phyloP scores from a whole-genome alignment of 805 yeast genomes.

The Phaffomyces opuntiae region DNA sequence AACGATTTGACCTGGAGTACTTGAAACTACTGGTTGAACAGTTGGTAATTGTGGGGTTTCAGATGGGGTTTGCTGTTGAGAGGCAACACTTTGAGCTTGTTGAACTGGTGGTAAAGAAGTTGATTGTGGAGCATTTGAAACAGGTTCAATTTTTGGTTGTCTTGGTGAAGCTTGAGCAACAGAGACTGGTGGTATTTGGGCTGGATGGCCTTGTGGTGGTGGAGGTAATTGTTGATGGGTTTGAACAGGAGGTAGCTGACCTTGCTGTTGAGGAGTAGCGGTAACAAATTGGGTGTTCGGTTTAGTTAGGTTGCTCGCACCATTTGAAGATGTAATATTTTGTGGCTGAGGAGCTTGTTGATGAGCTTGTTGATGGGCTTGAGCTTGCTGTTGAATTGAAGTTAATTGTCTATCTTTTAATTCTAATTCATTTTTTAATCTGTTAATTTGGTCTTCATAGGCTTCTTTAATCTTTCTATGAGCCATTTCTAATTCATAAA shows the following conservation, averaged over 20 bases:
- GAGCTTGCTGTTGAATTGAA: constrained; percentile 34
- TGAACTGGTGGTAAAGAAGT: constrained; percentile 15
- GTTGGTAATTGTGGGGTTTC: constrained; percentile 18
- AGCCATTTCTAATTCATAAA: constrained; percentile 87
- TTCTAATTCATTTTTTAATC: constrained; percentile 82
- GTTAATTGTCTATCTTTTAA: constrained; percentile 58
- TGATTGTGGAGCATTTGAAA: constrained; percentile 9
- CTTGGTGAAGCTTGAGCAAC: constrained; percentile 21
- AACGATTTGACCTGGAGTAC: constrained; percentile 6
- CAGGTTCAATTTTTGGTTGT: constrained; percentile 25
- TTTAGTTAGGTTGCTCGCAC: constrained; percentile 21
- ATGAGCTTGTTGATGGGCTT: constrained; percentile 19
- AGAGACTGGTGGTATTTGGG: constrained; percentile 19
- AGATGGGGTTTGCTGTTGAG: neutral
- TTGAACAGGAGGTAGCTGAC: constrained; percentile 29
- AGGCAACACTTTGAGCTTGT: constrained; percentile 1
- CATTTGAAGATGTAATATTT: constrained; percentile 19
- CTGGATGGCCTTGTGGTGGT: constrained; percentile 20
- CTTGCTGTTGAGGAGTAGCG: constrained; percentile 28
- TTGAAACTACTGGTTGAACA: constrained; percentile 24
- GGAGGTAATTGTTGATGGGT: constrained; percentile 24
- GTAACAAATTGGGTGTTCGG: constrained; percentile 12
- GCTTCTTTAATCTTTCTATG: constrained; percentile 94
- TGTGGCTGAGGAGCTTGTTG: constrained; percentile 13
- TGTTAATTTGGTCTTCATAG: constrained; percentile 85